Evolutionary conservation across 768 basidiomycete genomes (phyloP), one percentile per base, ranked within the genome.

Genomic region (Sporobolomyces phaffii): DNA sequence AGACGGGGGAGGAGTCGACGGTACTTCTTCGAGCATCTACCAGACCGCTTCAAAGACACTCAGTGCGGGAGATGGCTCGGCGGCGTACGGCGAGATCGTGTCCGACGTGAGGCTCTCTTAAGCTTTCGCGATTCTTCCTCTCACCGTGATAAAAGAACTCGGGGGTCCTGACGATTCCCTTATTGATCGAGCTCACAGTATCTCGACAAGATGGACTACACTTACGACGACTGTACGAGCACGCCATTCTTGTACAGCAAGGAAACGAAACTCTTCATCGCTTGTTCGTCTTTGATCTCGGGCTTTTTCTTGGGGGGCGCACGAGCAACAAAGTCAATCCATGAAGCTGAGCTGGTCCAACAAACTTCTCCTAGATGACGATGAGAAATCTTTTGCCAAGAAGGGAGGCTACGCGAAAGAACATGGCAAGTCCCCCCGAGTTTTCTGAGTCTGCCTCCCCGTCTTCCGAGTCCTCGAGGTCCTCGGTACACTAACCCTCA

Each of bases 221-320:
- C 65, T 0, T 67, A 50, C 40, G 65, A 67, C 53, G 31, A 67
- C 10, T 67, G 65, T 53, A 67, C 60, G 26, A 31, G 38, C 22
- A 61, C 60, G 9, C 60, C 65, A 0, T 67, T 50, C 60, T 17
- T 62, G 10, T 67, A 67, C 26, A n/a, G 15, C 6, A 20, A 18
- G 6, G 40, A 49, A 15, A 57, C 59, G 13, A 33, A 49, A 45
- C 22, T 61, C 3, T 50, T 67, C 17, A 45, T 67, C 40, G 53
- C 65, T n/a, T 67, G 65, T 67, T 1, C 24, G 60, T 58, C 22
- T n/a, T n/a, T n/a, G n/a, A n/a, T n/a, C n/a, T n/a, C n/a, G n/a
- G n/a, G n/a, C n/a, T n/a, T n/a, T n/a, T n/a, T n/a, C n/a, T n/a
- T n/a, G n/a, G n/a, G n/a, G n/a, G n/a, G n/a, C n/a, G n/a, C n/a